phyloP scores from a whole-genome alignment of 78 protist genomes.

The Pigoraptor vietnamica region DNA sequence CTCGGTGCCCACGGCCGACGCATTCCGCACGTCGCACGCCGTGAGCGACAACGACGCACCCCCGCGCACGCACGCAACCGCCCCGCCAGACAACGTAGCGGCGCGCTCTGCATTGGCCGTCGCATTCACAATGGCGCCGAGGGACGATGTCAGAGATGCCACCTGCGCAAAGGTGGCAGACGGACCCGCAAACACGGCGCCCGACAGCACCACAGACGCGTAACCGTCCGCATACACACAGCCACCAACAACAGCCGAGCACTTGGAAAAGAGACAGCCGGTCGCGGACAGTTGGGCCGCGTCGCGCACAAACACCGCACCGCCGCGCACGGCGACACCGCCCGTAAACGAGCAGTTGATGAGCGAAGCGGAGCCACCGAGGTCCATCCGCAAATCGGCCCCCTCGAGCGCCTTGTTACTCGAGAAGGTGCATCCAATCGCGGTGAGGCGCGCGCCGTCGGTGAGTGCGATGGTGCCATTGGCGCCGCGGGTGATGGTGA shows the following conservation, averaged over 20 bases:
- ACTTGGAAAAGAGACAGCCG: neutral
- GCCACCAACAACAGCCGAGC: neutral
- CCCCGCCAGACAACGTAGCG: no score
- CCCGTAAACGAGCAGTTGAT: neutral
- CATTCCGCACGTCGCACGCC: no score
- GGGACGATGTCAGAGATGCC: no score
- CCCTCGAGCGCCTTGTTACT: neutral
- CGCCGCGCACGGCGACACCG: neutral
- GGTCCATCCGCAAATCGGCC: neutral
- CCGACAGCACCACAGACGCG: neutral
- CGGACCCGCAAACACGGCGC: neutral
- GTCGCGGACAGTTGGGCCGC: neutral
- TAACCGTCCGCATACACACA: neutral
- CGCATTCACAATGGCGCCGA: no score
- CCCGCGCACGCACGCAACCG: no score
- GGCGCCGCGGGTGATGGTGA: neutral
- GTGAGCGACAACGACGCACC: no score
- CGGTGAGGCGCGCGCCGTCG: neutral
- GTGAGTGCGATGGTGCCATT: neutral
- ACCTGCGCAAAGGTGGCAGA: no score
- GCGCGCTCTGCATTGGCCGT: no score
- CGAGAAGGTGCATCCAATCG: neutral
- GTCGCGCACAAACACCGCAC: neutral
- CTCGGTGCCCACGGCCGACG: neutral
- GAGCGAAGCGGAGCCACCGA: neutral